phyloP scores from a whole-genome alignment of 1,139 yeast species.

The Scheffersomyces titani region DNA sequence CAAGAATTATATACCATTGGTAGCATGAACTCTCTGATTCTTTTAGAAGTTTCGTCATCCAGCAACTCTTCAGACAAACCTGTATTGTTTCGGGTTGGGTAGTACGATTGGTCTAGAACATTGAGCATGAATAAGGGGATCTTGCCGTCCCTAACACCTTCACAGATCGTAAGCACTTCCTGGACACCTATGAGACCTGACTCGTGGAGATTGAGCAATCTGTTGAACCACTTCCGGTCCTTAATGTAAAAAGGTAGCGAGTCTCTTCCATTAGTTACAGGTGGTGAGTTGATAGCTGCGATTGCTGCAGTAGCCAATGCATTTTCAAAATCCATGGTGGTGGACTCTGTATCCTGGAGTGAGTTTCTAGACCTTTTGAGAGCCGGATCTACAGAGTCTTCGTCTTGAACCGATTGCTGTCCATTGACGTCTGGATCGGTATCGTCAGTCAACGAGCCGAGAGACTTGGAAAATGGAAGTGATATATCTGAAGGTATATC shows the following conservation, averaged over 20 bases:
- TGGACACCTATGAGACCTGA: conserved; percentile 28
- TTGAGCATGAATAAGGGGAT: conserved; percentile 43
- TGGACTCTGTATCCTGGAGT: conserved; percentile 12
- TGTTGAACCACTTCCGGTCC: conserved; percentile 45
- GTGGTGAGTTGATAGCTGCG: conserved; percentile 37
- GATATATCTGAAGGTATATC: conserved; percentile 9
- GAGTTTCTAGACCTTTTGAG: conserved; percentile 24
- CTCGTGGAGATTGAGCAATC: conserved; percentile 32
- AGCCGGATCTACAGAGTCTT: conserved; percentile 33
- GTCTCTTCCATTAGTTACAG: conserved; percentile 25
- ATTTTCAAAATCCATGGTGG: conserved; percentile 28
- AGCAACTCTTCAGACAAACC: conserved; percentile 22
- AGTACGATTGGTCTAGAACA: conserved; percentile 36
- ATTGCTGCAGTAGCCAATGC: conserved; percentile 35
- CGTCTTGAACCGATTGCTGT: conserved; percentile 13
- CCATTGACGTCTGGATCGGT: conserved; percentile 6
- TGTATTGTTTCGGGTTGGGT: conserved; percentile 22
- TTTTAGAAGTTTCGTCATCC: conserved; percentile 36
- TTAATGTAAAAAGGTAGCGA: conserved; percentile 33
- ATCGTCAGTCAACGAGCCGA: conserved; percentile 9
- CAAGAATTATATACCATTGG: conserved; percentile 33
- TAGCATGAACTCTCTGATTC: conserved; percentile 37
- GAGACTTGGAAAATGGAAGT: conserved; percentile 10
- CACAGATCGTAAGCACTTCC: conserved; percentile 38
- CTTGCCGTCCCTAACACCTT: conserved; percentile 42